Conservation (phyloP, 2,329 filamentous ascomycete species). For the Madurella mycetomatis region DNA sequence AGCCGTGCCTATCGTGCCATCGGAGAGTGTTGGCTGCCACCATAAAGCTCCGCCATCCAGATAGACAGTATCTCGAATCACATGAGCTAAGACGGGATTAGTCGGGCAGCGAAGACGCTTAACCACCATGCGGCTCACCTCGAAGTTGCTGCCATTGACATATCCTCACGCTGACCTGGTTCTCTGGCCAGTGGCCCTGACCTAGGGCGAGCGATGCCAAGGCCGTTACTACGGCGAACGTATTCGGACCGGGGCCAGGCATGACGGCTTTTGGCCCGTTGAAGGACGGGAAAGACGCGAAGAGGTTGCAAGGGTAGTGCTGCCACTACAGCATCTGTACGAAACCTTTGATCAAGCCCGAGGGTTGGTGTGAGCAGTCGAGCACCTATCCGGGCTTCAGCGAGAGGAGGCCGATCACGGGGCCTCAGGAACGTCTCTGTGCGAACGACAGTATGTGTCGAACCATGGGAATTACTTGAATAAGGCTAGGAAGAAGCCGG, state of each 20-base stretch:
- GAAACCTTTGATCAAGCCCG: background rate
- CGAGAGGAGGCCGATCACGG: no score
- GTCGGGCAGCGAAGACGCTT: background rate
- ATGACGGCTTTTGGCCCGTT: constrained; percentile 24
- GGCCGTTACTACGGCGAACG: constrained; percentile 28
- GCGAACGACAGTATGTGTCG: no score
- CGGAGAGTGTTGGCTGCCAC: constrained; percentile 48
- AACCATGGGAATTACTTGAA: no score
- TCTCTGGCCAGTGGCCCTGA: constrained; percentile 45
- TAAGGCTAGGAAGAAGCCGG: no score
- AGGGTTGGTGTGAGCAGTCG: no score
- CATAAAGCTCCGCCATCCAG: constrained; percentile 57
- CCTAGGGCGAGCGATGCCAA: constrained; percentile 31
- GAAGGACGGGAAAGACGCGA: background rate
- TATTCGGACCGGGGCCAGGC: constrained; percentile 27
- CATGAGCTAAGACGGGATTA: constrained; percentile 40
- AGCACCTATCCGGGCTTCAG: no score
- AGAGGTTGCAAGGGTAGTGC: background rate
- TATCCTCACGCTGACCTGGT: constrained; percentile 55
- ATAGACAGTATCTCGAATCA: constrained; percentile 59
- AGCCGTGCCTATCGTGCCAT: constrained; percentile 35
- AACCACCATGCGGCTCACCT: constrained; percentile 30
- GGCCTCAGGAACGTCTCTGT: no score
- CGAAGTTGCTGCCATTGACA: constrained; percentile 52
- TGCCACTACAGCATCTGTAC: constrained; percentile 3